phyloP scores from a whole-genome alignment of 805 yeast genomes.

The Sugiyamaella lignohabitans region DNA sequence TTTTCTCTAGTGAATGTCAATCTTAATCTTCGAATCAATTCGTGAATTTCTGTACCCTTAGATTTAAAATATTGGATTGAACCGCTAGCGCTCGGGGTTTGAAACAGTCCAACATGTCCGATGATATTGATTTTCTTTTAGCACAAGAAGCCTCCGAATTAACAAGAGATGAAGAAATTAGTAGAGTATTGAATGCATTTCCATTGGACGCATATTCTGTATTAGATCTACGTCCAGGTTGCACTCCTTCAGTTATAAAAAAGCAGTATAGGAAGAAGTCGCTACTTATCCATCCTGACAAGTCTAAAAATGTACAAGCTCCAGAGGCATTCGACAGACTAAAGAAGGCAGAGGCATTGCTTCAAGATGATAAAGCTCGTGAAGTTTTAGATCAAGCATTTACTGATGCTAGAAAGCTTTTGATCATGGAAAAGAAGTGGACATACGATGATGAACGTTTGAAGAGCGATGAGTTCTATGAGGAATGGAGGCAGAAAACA shows the following conservation, averaged over 20 bases:
- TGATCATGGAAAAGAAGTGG: conserved; percentile 36
- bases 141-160: conserved; percentile 25
- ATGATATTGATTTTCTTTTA: conserved; percentile 27
- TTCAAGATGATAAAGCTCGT: conserved; percentile 37
- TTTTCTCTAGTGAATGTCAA: no score
- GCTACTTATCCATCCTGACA: conserved; percentile 64
- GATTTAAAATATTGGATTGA: no score
- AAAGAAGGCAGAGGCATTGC: conserved; percentile 46
- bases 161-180: conserved; percentile 46
- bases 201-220: conserved; percentile 50
- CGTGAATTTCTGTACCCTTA: no score
- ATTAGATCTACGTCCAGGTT: conserved; percentile 41
- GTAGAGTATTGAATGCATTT: conserved; percentile 44
- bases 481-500: conserved; percentile 39
- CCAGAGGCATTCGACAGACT: conserved; percentile 57
- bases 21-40: no score
- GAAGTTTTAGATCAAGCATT: conserved; percentile 40
- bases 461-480: conserved; percentile 32
- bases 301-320: conserved; percentile 48
- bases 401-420: conserved; percentile 37
- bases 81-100: no score
- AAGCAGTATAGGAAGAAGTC: conserved; percentile 52
- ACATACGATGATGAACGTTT: conserved; percentile 35
- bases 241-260: conserved; percentile 37
- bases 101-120: conserved; percentile 4